A percentile compares a stretch with the other conserved stretches of the same genome.
Conservation (phyloP, 2,329 filamentous ascomycete genomes). For the Penicillium hordei region DNA sequence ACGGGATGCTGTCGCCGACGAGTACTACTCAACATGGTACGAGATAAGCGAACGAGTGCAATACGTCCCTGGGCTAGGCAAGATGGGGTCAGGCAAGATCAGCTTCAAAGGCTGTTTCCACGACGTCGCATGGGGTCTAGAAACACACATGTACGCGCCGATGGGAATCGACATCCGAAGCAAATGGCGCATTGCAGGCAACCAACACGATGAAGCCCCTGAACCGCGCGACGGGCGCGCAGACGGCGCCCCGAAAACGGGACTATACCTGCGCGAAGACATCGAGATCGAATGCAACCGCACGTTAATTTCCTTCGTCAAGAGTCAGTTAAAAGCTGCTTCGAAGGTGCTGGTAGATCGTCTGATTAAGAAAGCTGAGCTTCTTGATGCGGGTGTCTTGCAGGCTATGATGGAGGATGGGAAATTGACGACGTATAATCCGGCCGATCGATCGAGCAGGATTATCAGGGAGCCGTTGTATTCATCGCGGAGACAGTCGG, state of each 20-base stretch:
- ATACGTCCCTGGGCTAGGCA: conserved; percentile 64
- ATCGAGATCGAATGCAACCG: conserved; percentile 80
- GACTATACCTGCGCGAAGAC: conserved; percentile 81
- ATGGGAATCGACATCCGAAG: conserved; percentile 76
- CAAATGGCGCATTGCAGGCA: conserved; percentile 74
- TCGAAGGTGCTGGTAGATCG: conserved; percentile 68
- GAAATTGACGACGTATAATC: conserved; percentile 22
- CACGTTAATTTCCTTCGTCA: conserved; percentile 73
- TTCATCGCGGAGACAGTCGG: background rate
- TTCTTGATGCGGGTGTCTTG: conserved; percentile 31
- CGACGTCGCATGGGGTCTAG: conserved; percentile 68
- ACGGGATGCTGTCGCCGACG: conserved; percentile 65
- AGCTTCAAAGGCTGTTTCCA: conserved; percentile 80
- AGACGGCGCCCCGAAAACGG: conserved; percentile 62
- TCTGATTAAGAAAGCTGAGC: conserved; percentile 55
- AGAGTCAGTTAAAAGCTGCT: conserved; percentile 75
- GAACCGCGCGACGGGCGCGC: conserved; percentile 64
- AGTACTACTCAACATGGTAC: conserved; percentile 75
- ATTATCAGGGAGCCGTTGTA: background rate
- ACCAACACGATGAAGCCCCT: conserved; percentile 66
- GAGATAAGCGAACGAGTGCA: conserved; percentile 73
- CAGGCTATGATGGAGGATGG: conserved; percentile 22
- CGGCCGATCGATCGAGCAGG: conserved; percentile 15
- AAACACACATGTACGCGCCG: conserved; percentile 82
- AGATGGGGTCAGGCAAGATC: conserved; percentile 64